These are phyloP conservation scores for Omphalotus olearius DNA, from an alignment of 1,284 basidiomycete genomes.

Conservation along the genomic window DNA sequence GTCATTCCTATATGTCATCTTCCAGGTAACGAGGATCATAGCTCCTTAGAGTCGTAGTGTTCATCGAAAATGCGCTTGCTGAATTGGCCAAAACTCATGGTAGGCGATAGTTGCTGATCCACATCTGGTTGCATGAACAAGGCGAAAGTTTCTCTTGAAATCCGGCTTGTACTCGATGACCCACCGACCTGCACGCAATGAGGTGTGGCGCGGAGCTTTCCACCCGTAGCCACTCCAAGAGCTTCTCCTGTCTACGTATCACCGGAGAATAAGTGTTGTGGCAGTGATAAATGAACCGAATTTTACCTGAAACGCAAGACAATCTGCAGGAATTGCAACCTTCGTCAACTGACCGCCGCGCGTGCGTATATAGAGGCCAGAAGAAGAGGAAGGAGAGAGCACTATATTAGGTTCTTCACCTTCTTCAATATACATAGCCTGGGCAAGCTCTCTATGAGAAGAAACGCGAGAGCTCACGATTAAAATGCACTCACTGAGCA, in stretches of 20 bases:
- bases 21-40: too few species aligned
- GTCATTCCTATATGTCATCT: too few species aligned
- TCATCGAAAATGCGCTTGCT: slow-evolving; percentile 77
- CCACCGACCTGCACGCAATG: slow-evolving; percentile 85
- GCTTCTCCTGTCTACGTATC: slow-evolving; percentile 78
- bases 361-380: slow-evolving; percentile 88
- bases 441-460: slow-evolving; percentile 32
- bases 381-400: slow-evolving; percentile 63
- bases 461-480: slow-evolving; percentile 27
- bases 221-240: slow-evolving; percentile 79
- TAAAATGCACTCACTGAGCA: slow-evolving; percentile 57
- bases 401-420: slow-evolving; percentile 45
- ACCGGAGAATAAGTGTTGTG: not conserved
- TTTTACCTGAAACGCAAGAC: slow-evolving; percentile 68
- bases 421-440: slow-evolving; percentile 78
- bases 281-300: not conserved
- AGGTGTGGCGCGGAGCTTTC: slow-evolving; percentile 78
- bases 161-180: slow-evolving; percentile 36
- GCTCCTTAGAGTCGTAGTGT: slow-evolving; percentile 51
- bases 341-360: slow-evolving; percentile 73
- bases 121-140: slow-evolving; percentile 93
- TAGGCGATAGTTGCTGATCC: slow-evolving; percentile 62
- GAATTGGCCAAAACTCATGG: slow-evolving; percentile 84
- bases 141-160: slow-evolving; percentile 84
- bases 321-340: slow-evolving; percentile 78